Conservation (phyloP, 139 green algal species). For the Picochlorum sp. region DNA sequence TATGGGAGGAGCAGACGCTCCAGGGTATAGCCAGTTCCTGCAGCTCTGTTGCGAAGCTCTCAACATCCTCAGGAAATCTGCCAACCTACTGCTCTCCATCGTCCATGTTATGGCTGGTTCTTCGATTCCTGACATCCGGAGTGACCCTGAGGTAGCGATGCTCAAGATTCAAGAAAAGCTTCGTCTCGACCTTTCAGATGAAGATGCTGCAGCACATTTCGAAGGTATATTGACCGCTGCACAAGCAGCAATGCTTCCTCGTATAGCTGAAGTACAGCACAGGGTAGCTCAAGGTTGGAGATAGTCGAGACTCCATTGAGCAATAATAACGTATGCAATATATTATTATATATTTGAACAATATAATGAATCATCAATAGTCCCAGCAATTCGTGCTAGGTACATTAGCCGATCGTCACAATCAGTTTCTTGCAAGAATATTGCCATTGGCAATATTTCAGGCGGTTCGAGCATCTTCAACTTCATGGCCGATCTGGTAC, state of each 20-base stretch:
- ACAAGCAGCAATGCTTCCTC: slow-evolving; percentile 75
- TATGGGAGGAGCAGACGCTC: slow-evolving; percentile 74
- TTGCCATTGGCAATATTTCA: no score
- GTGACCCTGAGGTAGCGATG: slow-evolving; percentile 79
- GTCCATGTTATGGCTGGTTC: slow-evolving; percentile 93
- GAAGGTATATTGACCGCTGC: slow-evolving; percentile 81
- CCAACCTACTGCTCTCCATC: slow-evolving; percentile 84
- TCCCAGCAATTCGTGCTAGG: no score
- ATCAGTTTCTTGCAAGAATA: no score
- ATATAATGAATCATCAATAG: background rate
- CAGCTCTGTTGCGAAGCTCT: slow-evolving; percentile 77
- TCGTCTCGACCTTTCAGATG: slow-evolving; percentile 79
- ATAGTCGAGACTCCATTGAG: no score
- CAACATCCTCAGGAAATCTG: slow-evolving; percentile 94
- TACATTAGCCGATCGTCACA: no score
- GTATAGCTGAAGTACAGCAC: slow-evolving; percentile 34
- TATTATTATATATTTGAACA: background rate
- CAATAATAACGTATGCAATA: background rate
- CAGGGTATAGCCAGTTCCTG: slow-evolving; percentile 62
- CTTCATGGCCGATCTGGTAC: no score
- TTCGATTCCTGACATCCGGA: slow-evolving; percentile 63
- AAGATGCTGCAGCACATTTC: slow-evolving; percentile 78
- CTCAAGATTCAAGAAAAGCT: slow-evolving; percentile 93
- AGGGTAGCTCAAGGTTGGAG: background rate
- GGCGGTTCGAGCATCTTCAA: no score